Evolutionary conservation across 768 basidiomycete genomes (phyloP).

Genomic region (Phlegmacium glaucopus): DNA sequence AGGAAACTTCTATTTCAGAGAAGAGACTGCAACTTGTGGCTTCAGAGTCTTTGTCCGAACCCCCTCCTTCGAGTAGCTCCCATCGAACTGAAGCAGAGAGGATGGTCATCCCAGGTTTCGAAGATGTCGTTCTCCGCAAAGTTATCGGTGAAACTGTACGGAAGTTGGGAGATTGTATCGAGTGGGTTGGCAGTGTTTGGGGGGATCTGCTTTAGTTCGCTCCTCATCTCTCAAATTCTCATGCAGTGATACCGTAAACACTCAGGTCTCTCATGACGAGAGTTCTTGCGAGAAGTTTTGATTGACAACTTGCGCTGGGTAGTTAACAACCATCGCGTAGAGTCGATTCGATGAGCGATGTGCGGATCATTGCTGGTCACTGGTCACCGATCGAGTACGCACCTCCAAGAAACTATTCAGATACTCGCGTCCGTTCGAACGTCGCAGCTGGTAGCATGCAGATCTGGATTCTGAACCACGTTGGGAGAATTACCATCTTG

Average conservation of each 20-base stretch:
- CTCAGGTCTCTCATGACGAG: too few relatives aligned
- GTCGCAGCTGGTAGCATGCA: too few relatives aligned
- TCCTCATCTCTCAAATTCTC: neutral
- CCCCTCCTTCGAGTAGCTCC: conserved; percentile 14
- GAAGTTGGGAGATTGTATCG: conserved; percentile 38
- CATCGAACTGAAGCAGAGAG: conserved; percentile 5
- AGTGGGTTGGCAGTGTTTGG: conserved; percentile 60
- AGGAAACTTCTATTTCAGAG: conserved; percentile 3
- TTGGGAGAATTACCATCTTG: too few relatives aligned
- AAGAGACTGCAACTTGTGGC: conserved; percentile 19
- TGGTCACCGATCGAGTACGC: too few relatives aligned
- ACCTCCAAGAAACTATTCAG: too few relatives aligned
- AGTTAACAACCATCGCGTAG: too few relatives aligned
- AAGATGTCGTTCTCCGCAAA: conserved; percentile 52
- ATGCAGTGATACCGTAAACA: neutral
- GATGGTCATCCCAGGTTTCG: conserved; percentile 56
- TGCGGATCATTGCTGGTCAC: too few relatives aligned
- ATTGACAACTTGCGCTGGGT: too few relatives aligned
- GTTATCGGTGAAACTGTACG: conserved; percentile 39
- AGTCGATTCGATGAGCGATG: too few relatives aligned
- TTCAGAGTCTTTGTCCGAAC: conserved; percentile 1
- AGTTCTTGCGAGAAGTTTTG: too few relatives aligned
- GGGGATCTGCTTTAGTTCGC: conserved; percentile 31
- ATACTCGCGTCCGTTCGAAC: too few relatives aligned
- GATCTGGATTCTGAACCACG: too few relatives aligned